Evolutionary conservation across 176 grass and related monocot species (phyloP), one percentile per base, ranked within the genome.

Genomic region (Miscanthus lutarioriparius): DNA sequence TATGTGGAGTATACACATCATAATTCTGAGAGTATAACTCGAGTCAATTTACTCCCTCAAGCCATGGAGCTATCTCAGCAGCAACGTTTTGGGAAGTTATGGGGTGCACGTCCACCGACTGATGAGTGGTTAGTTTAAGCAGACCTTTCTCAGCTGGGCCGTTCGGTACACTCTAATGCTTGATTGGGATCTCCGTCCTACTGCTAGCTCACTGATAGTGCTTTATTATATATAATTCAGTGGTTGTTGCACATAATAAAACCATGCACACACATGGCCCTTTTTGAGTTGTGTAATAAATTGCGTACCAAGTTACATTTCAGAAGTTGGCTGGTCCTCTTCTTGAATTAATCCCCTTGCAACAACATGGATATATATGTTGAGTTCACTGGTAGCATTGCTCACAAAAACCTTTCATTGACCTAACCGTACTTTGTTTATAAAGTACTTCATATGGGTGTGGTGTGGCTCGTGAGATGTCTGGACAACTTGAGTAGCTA

Each of bases 91-190:
- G 56, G 71, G 76, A 63, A 80, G 91, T 85, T 85, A 79, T 22
- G 44, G 12, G 43, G 88, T 85, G 43, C 12, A 12, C 56, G 77
- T 92, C 88, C 88, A 85, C 16, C 3, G n/a, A 58, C 82, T 62
- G 77, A 7, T 61, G 22, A 22, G 10, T 7, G 15, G 75, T 90
- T 93, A 20, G 88, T 85, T 90, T 85, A 82, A 77, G 81, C 16
- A 66, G 41, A 40, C 81, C 84, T 87, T 90, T 87, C 87, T 61
- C 37, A 77, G 87, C 72, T 82, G 80, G 80, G 22, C 40, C 36
- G 80, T 72, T 84, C 2, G 85, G 43, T 32, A n/a, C 77, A 26
- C 77, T 26, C n/a, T 63, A 72, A 82, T 79, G 82, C 64, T 51
- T 82, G 90, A 91, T 2, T 59, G 69, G 22, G 81, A 89, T 67